Evolutionary conservation across 192 early-diverging fungal species (phyloP), one percentile per base, ranked within the genome.

Genomic region (Entomortierella parvispora): DNA sequence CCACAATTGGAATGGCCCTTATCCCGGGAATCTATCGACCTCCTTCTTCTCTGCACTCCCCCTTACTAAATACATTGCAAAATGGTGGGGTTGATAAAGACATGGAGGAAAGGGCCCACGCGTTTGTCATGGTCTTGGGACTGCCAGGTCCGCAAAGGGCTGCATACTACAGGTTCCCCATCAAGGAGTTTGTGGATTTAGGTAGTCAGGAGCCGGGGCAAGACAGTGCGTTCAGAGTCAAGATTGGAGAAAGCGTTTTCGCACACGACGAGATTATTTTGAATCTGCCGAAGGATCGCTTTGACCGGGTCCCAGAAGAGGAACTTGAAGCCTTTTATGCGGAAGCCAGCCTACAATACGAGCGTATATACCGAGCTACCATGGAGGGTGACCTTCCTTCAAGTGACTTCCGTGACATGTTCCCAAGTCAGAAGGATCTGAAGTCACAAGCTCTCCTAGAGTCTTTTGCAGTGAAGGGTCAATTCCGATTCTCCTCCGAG

Each of bases 91-190:
- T 61, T 17, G 32, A 45, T 33, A 25, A 18, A 31, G 51, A 46
- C 29, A n/a, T n/a, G n/a, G 37, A 61, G 3, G 22, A 61, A 12
- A 4, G 60, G 17, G 71, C 63, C 25, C 83, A 85, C 57, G 82
- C 83, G 40, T 85, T 85, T 47, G 70, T 85, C 42, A 68, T 85
- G 26, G 49, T 68, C 15, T 25, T 77, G 14, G 65, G 69, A 42
- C 37, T 74, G 5, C 58, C 62, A 5, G 71, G 63, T 3, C 48
- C 56, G 18, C 49, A 56, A 20, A 48, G 59, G 11, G 56, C 62
- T 9, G 62, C 83, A 11, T 84, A 85, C 33, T 85, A 84, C 57
- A 71, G 79, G 9, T 85, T 79, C 77, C 58, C 60, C 1, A 48
- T 56, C 18, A 48, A 55, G 1, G 83, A 84, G 7, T 84, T 85